Percentiles rank a stretch among this genome's conserved stretches.
phyloP scores from a whole-genome alignment of 1,284 basidiomycete species.

The Tilletia caries region DNA sequence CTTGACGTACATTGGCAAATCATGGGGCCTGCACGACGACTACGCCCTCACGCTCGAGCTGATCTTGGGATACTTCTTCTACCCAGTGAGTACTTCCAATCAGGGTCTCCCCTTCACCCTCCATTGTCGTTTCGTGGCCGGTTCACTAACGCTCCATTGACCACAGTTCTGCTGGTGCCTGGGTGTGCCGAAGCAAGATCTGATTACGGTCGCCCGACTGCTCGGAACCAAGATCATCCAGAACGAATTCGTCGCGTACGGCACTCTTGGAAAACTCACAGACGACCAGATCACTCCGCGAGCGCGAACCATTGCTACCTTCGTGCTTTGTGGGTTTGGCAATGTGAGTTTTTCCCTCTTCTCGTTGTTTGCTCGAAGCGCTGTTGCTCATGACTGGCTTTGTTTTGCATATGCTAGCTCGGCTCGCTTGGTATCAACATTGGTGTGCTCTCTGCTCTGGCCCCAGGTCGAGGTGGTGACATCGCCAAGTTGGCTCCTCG shows the following conservation, averaged over 20 bases:
- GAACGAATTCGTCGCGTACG: slow-evolving; percentile 70
- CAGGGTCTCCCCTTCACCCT: slow-evolving; percentile 25
- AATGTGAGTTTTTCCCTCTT: slow-evolving; percentile 57
- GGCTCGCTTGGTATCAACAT: slow-evolving; percentile 80
- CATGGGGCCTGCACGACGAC: slow-evolving; percentile 69
- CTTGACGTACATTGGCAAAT: slow-evolving; percentile 81
- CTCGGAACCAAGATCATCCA: slow-evolving; percentile 82
- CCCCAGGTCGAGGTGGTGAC: slow-evolving; percentile 69
- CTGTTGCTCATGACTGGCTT: background rate
- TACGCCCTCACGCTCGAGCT: slow-evolving; percentile 73
- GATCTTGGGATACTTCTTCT: slow-evolving; percentile 76
- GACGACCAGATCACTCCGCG: slow-evolving; percentile 65
- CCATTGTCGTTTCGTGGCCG: background rate
- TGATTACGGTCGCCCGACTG: slow-evolving; percentile 58
- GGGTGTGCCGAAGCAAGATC: slow-evolving; percentile 57
- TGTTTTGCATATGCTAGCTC: background rate
- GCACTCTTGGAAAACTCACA: slow-evolving; percentile 41
- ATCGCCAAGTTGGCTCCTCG: slow-evolving; percentile 71
- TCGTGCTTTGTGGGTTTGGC: slow-evolving; percentile 83
- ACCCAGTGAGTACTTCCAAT: slow-evolving; percentile 69
- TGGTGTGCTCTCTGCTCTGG: slow-evolving; percentile 77
- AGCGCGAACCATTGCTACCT: slow-evolving; percentile 70
- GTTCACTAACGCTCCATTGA: background rate
- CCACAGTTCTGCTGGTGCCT: slow-evolving; percentile 64
- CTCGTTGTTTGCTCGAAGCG: background rate